Evolutionary conservation across 2,329 filamentous ascomycete genomes (phyloP), one percentile per base, ranked within the genome.

Genomic region (Pezizomycotina sp.): DNA sequence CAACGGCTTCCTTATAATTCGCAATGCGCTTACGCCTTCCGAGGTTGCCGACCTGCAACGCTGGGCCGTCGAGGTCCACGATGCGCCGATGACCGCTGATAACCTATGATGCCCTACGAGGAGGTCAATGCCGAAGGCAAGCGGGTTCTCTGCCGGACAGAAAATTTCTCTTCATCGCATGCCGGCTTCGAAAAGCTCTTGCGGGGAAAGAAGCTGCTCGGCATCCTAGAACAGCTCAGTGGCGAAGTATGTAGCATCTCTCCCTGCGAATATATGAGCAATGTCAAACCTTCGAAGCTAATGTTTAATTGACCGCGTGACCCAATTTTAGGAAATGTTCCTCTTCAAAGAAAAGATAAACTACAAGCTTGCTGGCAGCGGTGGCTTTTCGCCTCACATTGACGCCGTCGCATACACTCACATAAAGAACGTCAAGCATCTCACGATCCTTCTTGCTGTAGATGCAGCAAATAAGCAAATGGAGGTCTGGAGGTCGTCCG

Each of bases 341-440:
- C 50, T 61, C 1, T 61, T 61, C 50, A 60, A 61, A 27, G 58
- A 61, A 37, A 61, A 61, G 47, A 60, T 61, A 34, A 60, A 60
- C 41, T 60, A 60, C 45, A 59, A 60, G 40, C 49, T 59, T 5
- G 50, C 57, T 2, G 57, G 55, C n/a, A 58, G 57, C 38, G 58
- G 53, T 14, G 57, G 58, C 12, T 60, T 60, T 45, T 49, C 48
- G 19, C 56, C 58, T 5, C 58, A 60, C 37, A 53, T 61, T 28
- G 58, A 61, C 31, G 56, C 59, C 5, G 56, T 55, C 18, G 59
- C 58, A 3, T 61, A 60, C 39, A 58, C 56, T 6, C 58, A 61
- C 33, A 56, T 61, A 26, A 57, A 56, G 31, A 47, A 55, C 10
- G 58, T 60, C 36, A 57, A 59, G 31, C 58, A 60, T 38, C 50